These are phyloP conservation scores for Emmonsiellopsis sp. DNA, from an alignment of 2,329 filamentous ascomycete genomes.

Conservation along the genomic window DNA sequence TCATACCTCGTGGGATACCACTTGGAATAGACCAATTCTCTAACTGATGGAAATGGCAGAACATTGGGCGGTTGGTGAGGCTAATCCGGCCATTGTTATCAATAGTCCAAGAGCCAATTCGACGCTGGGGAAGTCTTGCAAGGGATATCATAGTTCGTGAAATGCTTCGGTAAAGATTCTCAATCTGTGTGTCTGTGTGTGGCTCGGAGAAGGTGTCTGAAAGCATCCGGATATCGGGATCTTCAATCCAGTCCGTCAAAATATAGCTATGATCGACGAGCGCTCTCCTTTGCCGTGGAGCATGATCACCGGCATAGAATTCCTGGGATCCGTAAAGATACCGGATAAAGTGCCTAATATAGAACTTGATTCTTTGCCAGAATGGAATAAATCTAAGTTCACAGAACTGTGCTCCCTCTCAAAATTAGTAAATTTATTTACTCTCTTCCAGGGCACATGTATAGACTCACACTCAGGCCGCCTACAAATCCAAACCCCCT, in stretches of 20 bases:
- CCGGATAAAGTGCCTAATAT: constrained; percentile 5
- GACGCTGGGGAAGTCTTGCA: constrained; percentile 7
- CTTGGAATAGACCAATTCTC: constrained; percentile 18
- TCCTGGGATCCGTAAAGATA: background rate
- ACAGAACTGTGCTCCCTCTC: constrained; percentile 6
- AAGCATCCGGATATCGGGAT: constrained; percentile 5
- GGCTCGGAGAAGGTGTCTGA: constrained; percentile 3
- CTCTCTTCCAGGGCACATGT: background rate
- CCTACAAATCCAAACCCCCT: constrained; percentile 17
- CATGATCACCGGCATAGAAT: constrained; percentile 1
- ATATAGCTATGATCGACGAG: constrained; percentile 9
- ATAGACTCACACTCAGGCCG: constrained; percentile 10
- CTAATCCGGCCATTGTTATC: constrained; percentile 13
- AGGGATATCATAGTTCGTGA: constrained; percentile 12
- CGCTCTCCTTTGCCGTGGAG: constrained; percentile 4
- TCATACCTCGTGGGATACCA: constrained; percentile 14
- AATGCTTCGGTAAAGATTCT: constrained; percentile 13
- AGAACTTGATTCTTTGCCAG: constrained; percentile 8
- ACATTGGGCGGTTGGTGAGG: constrained; percentile 16
- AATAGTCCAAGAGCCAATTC: constrained; percentile 17
- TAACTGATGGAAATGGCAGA: constrained; percentile 11
- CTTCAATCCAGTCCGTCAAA: constrained; percentile 9
- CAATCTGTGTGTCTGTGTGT: constrained; percentile 9
- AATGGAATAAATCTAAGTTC: constrained; percentile 4
- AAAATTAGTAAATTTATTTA: background rate